Evolutionary conservation across 1,284 basidiomycete species (phyloP), one percentile per base, ranked within the genome.

Genomic region (Cutaneotrichosporon spelunceum): DNA sequence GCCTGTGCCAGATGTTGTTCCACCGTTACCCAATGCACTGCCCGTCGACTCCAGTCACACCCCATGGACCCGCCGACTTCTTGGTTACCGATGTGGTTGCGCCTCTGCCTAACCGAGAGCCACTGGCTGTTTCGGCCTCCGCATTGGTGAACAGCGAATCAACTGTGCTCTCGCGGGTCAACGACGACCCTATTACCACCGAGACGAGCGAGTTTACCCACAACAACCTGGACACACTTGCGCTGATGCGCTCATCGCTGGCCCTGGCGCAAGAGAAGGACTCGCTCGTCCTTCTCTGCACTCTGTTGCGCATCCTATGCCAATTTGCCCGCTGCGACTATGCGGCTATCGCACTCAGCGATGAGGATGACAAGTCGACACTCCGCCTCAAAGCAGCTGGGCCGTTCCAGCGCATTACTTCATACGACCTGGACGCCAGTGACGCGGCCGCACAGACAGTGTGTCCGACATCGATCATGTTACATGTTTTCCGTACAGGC

Each of bases 281-380:
- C 57, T 71, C 71, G 3, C 61, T 69, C 11, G 65, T 70, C 8
- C 57, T 74, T 10, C 60, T 74, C 23, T 68, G 68, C 53, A 70
- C 71, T 0, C 57, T 77, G 7, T 64, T 75, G 27, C 62, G 68
- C 10, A 71, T 72, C 2, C 61, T 74, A 26, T 72, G 70, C 48
- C 72, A 77, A 62, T 71, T 73, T 36, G 56, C 66, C 16, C 67
- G 71, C 23, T 69, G 71, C 52, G 73, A 73, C 45, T 77, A 68
- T 57, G 74, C 72, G 4, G 75, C 75, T 0, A 71, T 75, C 10
- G 72, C 68, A 0, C 62, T 75, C 3, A 59, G 53, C 56, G 69
- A 70, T 33, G 66, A 69, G 11, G 58, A 59, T 7, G 68, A 72
- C 52, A 47, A 56, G 21, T 62, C 62, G 3, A 62, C 52, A 1